These are phyloP conservation scores for Hydnum rufescens DNA, from an alignment of 768 basidiomycete species.

Conservation along the genomic window DNA sequence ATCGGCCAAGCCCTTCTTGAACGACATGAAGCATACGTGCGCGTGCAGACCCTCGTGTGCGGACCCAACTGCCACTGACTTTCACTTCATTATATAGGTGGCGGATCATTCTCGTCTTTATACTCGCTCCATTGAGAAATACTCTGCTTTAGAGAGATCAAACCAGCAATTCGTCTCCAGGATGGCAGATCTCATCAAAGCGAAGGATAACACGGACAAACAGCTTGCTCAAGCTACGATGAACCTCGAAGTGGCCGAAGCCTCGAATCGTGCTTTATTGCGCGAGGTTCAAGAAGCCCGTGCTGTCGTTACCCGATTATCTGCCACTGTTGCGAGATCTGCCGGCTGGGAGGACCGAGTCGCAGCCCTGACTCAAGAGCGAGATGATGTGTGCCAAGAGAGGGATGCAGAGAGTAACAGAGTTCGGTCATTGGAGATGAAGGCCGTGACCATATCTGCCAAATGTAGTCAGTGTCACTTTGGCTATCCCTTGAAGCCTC, in stretches of 20 bases:
- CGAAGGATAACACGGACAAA: conserved; percentile 48
- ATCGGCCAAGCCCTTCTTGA: conserved; percentile 77
- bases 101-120: conserved; percentile 6
- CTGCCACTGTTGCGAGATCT: conserved; percentile 46
- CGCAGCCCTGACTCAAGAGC: conserved; percentile 44
- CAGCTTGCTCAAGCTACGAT: conserved; percentile 59
- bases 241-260: conserved; percentile 65
- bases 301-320: conserved; percentile 42
- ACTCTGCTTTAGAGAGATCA: conserved; percentile 12
- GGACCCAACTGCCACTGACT: not conserved
- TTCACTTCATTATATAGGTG: conserved; percentile 17
- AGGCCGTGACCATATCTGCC: conserved; percentile 42
- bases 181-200: conserved; percentile 25
- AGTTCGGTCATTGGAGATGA: conserved; percentile 46
- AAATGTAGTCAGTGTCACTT: conserved; percentile 32
- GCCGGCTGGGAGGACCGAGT: conserved; percentile 52
- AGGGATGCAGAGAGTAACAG: conserved; percentile 48
- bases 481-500: not conserved
- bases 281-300: conserved; percentile 60
- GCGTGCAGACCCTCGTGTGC: conserved; percentile 11
- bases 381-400: conserved; percentile 62
- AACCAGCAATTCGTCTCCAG: conserved; percentile 19
- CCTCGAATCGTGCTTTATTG: conserved; percentile 51
- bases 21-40: conserved; percentile 71
- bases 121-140: conserved; percentile 14